These are phyloP conservation scores for Lentithecium fluviatile DNA, from an alignment of 495 filamentous ascomycete genomes.

Conservation along the genomic window DNA sequence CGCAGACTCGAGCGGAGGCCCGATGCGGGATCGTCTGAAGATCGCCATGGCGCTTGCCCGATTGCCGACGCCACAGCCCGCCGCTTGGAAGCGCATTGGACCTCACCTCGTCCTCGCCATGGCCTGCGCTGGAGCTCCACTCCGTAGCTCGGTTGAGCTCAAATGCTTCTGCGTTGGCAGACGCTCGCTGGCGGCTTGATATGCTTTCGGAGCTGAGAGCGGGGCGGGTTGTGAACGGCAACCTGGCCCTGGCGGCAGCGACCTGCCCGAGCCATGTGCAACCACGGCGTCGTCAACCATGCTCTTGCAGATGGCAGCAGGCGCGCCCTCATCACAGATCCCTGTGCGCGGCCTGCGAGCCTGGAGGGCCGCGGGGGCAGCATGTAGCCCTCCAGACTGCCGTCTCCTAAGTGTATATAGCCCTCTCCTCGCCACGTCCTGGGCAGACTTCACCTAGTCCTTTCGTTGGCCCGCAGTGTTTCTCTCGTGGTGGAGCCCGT, in stretches of 20 bases:
- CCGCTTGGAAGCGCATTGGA: background rate
- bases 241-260: background rate
- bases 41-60: conserved; percentile 21
- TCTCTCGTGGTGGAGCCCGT: no score
- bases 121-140: background rate
- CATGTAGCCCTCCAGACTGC: background rate
- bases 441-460: no score
- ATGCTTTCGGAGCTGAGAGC: background rate
- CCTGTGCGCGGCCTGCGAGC: background rate
- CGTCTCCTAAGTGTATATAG: background rate
- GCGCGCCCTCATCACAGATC: background rate
- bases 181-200: background rate
- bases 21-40: background rate
- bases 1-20: no score
- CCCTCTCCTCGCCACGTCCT: background rate
- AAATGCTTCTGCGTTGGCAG: conserved; percentile 6
- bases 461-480: no score
- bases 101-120: background rate
- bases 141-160: background rate
- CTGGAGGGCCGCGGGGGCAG: background rate
- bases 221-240: conserved; percentile 10
- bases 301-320: background rate
- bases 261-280: conserved; percentile 3
- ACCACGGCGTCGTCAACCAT: conserved; percentile 10
- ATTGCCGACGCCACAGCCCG: conserved; percentile 18